Evolutionary conservation across 352 stramenopile species (phyloP), one percentile per base, ranked within the genome.

Genomic region (Phytophthora gonapodyides): DNA sequence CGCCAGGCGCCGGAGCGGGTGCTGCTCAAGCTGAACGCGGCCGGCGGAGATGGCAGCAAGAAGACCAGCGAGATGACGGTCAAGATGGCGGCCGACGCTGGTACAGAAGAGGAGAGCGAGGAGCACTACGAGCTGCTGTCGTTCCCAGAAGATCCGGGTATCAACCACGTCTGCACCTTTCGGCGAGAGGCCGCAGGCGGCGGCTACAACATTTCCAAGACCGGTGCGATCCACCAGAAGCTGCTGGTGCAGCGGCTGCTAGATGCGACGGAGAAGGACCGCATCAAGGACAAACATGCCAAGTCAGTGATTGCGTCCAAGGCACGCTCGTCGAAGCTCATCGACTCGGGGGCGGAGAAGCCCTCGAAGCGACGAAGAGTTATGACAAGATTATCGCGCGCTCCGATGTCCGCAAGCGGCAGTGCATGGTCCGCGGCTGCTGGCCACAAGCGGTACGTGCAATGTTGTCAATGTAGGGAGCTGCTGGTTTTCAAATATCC

Each of bases 251-350:
- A 93, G 74, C 80, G 85, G 33, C 69, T 91, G 69, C 72, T 94
- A 38, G 76, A 91, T 59, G 76, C 67, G 35, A 84, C 63, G 0
- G 85, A 94, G 67, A 93, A 94, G 64, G 75, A 80, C 45, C 85
- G 85, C 9, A 87, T 94, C 49, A 94, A 94, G 57, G 78, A 93
- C 61, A 79, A 82, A 13, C 85, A 94, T 56, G 81, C 80, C 47
- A 79, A 83, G 62, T 89, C 78, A 5, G 85, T 94, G 27, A 57
- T 78, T 19, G 83, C 86, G 21, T 93, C 80, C 30, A 89, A 89
- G 47, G 71, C 83, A 7, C 80, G 85, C 2, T 53, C 78, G 7
- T 91, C 85, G 7, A 91, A 91, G 55, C 50, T 93, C 5, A 73
- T 94, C 8, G 56, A 76, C 1, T 61, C 70, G 3, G 31, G 64